Percentiles rank a stretch among this genome's conserved stretches.
Conservation (phyloP, 1,284 basidiomycete genomes). For the Marasmius tenuissimus region DNA sequence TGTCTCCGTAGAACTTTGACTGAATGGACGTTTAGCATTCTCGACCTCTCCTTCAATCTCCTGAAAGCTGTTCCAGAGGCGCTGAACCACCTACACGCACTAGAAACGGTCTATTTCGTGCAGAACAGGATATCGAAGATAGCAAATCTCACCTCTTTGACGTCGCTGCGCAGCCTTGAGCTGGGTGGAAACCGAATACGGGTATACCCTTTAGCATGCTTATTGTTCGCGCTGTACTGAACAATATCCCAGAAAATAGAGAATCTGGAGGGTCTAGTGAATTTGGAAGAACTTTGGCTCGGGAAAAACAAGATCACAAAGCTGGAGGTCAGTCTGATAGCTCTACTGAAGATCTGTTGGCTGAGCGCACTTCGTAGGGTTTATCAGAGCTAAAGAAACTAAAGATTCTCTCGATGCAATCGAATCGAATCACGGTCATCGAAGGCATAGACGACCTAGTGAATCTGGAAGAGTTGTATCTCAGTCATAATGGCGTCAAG, state of each 20-base stretch:
- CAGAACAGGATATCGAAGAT: slow-evolving; percentile 94
- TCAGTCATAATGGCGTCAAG: slow-evolving; percentile 91
- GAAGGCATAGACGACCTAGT: slow-evolving; percentile 76
- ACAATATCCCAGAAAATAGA: slow-evolving; percentile 72
- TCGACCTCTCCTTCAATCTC: slow-evolving; percentile 97
- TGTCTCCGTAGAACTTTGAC: slow-evolving; percentile 1
- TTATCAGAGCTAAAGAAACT: slow-evolving; percentile 69
- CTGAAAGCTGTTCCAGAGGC: slow-evolving; percentile 70
- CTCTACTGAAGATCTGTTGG: slow-evolving; percentile 5
- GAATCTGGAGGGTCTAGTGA: slow-evolving; percentile 78
- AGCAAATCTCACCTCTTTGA: slow-evolving; percentile 58
- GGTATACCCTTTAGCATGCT: slow-evolving; percentile 41
- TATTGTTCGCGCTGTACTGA: slow-evolving; percentile 2
- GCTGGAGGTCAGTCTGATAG: slow-evolving; percentile 61
- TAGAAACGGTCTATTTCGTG: slow-evolving; percentile 89
- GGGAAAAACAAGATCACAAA: slow-evolving; percentile 96
- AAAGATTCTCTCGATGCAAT: slow-evolving; percentile 86
- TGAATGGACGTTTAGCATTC: slow-evolving; percentile 48
- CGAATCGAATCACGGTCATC: slow-evolving; percentile 90
- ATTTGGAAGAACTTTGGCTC: slow-evolving; percentile 92
- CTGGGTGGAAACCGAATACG: slow-evolving; percentile 91
- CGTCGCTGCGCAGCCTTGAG: slow-evolving; percentile 80
- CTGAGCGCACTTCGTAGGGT: slow-evolving; percentile 36
- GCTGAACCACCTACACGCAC: slow-evolving; percentile 55
- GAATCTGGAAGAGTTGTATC: slow-evolving; percentile 87